Percentiles rank a stretch among this genome's conserved stretches.
These are phyloP conservation scores for Fonsecaea erecta DNA, from an alignment of 2,329 filamentous ascomycete species.

Conservation along the genomic window DNA sequence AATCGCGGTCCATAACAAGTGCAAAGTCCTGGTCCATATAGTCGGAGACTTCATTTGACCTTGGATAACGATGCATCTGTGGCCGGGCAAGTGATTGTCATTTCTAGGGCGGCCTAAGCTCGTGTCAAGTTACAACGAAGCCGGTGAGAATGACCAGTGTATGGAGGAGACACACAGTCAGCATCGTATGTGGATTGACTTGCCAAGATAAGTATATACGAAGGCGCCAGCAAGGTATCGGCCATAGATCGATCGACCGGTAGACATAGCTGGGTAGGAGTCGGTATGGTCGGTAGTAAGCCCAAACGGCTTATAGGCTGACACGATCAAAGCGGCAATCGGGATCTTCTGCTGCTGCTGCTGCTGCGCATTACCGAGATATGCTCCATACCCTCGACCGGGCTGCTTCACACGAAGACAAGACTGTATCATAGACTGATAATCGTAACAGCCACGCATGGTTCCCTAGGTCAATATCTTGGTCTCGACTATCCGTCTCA, in stretches of 20 bases:
- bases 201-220: background rate
- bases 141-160: background rate
- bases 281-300: background rate
- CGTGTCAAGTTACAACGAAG: background rate
- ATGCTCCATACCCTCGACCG: background rate
- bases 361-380: background rate
- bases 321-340: background rate
- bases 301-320: background rate
- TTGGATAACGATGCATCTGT: too few species aligned
- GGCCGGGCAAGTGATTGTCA: too few species aligned
- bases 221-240: too few species aligned
- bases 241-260: background rate
- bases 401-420: background rate
- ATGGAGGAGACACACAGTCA: background rate
- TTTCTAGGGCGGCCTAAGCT: too few species aligned
- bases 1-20: too few species aligned
- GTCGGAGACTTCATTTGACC: too few species aligned
- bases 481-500: conserved; percentile 8
- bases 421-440: background rate
- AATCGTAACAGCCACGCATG: background rate
- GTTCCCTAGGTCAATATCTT: conserved; percentile 10
- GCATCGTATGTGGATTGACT: background rate
- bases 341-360: background rate
- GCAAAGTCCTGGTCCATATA: too few species aligned
- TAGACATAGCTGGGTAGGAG: background rate